Evolutionary conservation across 306 rosid genomes (phyloP), one percentile per base, ranked within the genome.

Genomic region (Lathyrus oleraceus): DNA sequence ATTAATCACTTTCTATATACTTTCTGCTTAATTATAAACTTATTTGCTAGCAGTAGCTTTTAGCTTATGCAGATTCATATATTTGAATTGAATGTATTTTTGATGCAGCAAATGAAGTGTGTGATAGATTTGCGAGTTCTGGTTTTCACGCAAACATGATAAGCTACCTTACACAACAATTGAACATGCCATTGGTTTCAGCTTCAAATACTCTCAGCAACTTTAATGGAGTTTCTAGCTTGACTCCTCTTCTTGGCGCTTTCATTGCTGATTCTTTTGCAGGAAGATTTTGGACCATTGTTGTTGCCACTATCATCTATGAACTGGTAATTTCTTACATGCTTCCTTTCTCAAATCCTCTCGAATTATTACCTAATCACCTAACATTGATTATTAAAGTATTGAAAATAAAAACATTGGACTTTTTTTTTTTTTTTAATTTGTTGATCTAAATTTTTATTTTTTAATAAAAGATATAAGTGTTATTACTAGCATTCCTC

Each of bases 141-240:
- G 97, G 96, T 0, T 92, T 81, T 30, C 86, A 85, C 56, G 78
- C 89, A 0, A 92, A 92, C 87, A 75, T 89, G 81, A 89, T 89
- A 79, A 87, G 67, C 23, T 92, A 92, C 72, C 64, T 87, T 40
- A 92, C 94, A 4, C 87, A 78, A 8, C 71, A 81, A 68, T 67
- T 87, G 20, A 87, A 86, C 78, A 74, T 92, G 91, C 80, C 96
- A 1, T 44, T 92, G 52, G 97, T 89, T 8, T 10, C 86, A 4
- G 97, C 96, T 49, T 83, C 97, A 54, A 87, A 79, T 73, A 89
- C 84, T 15, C 82, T 92, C 64, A 78, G 81, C 63, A 87, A 81
- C 74, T 92, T 89, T 61, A 12, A 21, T 27, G 96, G 92, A 44
- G 76, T 87, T 3, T 84, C 90, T 3, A 89, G 76, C 78, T 79